phyloP scores from a whole-genome alignment of 495 filamentous ascomycete genomes.

The Aspergillus diversus region DNA sequence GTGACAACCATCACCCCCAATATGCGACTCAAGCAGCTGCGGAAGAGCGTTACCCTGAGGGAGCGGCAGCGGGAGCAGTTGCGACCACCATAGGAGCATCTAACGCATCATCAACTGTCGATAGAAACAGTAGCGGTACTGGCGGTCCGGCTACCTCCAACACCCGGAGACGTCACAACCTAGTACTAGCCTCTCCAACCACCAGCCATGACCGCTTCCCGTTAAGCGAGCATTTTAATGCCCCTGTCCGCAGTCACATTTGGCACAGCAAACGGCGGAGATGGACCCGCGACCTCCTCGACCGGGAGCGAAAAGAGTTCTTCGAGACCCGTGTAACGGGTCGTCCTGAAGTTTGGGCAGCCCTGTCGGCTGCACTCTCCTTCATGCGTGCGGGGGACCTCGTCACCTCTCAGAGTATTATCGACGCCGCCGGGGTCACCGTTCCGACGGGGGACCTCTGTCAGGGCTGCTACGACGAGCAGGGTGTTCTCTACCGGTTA shows the following conservation, averaged over 20 bases:
- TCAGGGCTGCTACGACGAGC: constrained; percentile 76
- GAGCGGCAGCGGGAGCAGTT: constrained; percentile 3
- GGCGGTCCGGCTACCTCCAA: constrained; percentile 3
- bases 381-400: constrained; percentile 64
- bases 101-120: neutral
- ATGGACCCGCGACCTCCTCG: constrained; percentile 57
- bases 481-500: constrained; percentile 74
- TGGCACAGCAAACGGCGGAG: constrained; percentile 54
- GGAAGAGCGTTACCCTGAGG: constrained; percentile 25
- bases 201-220: constrained; percentile 25
- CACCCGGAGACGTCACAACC: constrained; percentile 10
- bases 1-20: constrained; percentile 30
- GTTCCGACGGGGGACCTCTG: constrained; percentile 73
- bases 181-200: constrained; percentile 10
- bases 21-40: constrained; percentile 23
- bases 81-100: constrained; percentile 6
- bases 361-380: constrained; percentile 66
- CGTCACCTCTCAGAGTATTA: constrained; percentile 72
- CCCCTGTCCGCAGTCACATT: constrained; percentile 52
- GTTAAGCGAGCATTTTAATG: constrained; percentile 53
- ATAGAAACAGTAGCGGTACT: constrained; percentile 9
- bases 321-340: constrained; percentile 85
- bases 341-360: constrained; percentile 75
- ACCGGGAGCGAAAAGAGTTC: constrained; percentile 64
- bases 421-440: constrained; percentile 79